A percentile compares a stretch with the other conserved stretches of the same genome.
Conservation (phyloP, 352 stramenopile species). For the Phytophthora melonis region DNA sequence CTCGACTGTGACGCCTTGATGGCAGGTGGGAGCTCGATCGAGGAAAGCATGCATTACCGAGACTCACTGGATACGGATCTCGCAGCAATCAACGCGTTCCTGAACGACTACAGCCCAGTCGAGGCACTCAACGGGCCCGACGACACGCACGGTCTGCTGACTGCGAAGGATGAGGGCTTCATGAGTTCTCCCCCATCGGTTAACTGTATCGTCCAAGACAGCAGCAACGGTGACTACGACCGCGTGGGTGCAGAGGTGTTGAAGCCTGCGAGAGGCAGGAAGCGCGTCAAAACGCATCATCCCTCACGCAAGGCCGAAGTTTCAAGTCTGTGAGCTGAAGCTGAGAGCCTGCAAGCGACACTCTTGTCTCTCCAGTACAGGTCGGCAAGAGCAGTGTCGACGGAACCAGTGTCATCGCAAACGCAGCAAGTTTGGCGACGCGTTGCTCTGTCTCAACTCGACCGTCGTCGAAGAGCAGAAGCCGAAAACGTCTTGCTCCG, state of each 20-base stretch:
- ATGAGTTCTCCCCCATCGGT: not conserved
- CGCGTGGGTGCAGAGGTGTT: too few relatives aligned
- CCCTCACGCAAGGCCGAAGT: not conserved
- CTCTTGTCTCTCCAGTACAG: not conserved
- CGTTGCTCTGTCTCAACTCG: not conserved
- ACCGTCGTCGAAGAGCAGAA: not conserved
- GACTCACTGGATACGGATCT: not conserved
- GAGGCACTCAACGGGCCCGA: not conserved
- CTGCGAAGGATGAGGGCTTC: not conserved
- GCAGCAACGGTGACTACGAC: not conserved
- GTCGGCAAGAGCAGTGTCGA: not conserved
- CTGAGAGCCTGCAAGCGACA: not conserved
- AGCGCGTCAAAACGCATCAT: not conserved
- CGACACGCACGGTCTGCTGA: not conserved
- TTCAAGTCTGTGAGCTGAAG: not conserved
- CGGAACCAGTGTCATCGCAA: not conserved
- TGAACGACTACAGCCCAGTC: not conserved
- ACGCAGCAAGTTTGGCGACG: not conserved
- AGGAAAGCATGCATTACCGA: not conserved
- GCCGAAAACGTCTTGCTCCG: not conserved
- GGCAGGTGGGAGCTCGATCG: not conserved
- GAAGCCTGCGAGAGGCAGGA: not conserved
- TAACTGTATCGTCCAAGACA: not conserved
- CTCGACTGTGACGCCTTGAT: not conserved
- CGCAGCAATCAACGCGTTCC: not conserved